Conservation (phyloP, 1,284 basidiomycete genomes). For the Sparassis latifolia region DNA sequence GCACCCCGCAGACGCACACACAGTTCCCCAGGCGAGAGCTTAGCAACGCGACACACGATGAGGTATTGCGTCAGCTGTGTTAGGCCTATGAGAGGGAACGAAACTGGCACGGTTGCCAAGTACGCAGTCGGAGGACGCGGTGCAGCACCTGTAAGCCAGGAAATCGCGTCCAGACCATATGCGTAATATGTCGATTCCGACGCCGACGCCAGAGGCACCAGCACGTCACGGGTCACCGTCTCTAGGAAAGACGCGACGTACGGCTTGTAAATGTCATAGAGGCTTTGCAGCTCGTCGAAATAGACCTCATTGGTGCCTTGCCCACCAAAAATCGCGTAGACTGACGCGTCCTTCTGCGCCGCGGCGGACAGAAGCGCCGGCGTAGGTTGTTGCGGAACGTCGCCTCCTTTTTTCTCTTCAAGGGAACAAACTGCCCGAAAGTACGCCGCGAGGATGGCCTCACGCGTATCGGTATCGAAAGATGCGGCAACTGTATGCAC, state of each 20-base stretch:
- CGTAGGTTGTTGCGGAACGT: conserved; percentile 58
- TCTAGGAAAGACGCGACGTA: conserved; percentile 74
- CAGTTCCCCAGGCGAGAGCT: conserved; percentile 77
- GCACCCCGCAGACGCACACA: conserved; percentile 75
- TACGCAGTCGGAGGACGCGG: conserved; percentile 81
- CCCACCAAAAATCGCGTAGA: conserved; percentile 96
- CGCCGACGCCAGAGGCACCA: conserved; percentile 69
- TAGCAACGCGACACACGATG: conserved; percentile 68
- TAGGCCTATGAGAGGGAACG: conserved; percentile 91
- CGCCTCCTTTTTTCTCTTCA: conserved; percentile 51
- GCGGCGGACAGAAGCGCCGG: conserved; percentile 77
- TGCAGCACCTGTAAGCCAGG: conserved; percentile 75
- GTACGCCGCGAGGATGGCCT: conserved; percentile 75
- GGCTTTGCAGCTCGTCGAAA: conserved; percentile 89
- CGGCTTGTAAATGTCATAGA: conserved; percentile 88
- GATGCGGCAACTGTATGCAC: conserved; percentile 75
- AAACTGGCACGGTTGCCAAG: conserved; percentile 91
- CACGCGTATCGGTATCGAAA: conserved; percentile 73
- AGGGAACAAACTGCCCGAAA: conserved; percentile 74
- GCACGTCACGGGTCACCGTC: conserved; percentile 58
- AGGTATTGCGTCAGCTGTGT: conserved; percentile 95
- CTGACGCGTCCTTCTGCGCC: conserved; percentile 62
- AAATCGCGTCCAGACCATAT: conserved; percentile 76
- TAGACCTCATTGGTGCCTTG: conserved; percentile 98
- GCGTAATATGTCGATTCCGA: conserved; percentile 66